A percentile compares a stretch with the other conserved stretches of the same genome.
phyloP scores from a whole-genome alignment of 2,329 filamentous ascomycete genomes.

The Cladophialophora yegresii region DNA sequence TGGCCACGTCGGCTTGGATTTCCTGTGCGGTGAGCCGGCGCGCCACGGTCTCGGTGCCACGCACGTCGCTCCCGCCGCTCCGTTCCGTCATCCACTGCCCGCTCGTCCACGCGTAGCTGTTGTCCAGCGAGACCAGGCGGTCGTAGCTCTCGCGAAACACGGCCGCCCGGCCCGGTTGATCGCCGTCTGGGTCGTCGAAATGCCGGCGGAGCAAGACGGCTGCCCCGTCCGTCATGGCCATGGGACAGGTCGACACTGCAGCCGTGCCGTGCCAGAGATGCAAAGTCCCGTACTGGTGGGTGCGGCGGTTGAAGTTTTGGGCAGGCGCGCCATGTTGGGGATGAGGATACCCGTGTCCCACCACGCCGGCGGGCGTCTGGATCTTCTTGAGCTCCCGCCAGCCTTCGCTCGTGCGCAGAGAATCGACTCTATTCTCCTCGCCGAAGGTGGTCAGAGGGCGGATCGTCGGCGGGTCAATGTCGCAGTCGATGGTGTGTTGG shows the following conservation, averaged over 20 bases:
- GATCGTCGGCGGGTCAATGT: constrained; percentile 30
- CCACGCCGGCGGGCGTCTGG: constrained; percentile 60
- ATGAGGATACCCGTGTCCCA: constrained; percentile 58
- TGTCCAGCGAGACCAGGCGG: constrained; percentile 38
- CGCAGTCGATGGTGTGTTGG: constrained; percentile 29
- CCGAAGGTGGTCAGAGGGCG: constrained; percentile 34
- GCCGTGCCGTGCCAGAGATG: constrained; percentile 64
- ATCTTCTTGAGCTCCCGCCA: constrained; percentile 60
- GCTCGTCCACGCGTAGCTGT: constrained; percentile 41
- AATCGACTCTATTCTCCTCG: constrained; percentile 29
- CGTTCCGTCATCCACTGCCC: constrained; percentile 47
- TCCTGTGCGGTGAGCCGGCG: constrained; percentile 24
- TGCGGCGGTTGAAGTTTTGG: constrained; percentile 51
- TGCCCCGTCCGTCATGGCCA: constrained; percentile 59
- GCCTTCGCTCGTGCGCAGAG: constrained; percentile 58
- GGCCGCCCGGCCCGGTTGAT: constrained; percentile 25
- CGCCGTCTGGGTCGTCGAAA: constrained; percentile 20
- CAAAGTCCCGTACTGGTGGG: constrained; percentile 59
- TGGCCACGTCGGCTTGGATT: constrained; percentile 20
- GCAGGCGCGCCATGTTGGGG: constrained; percentile 15
- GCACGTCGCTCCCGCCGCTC: constrained; percentile 43
- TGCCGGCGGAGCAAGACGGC: constrained; percentile 39
- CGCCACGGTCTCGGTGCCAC: constrained; percentile 42
- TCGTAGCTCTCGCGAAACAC: constrained; percentile 38
- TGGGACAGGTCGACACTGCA: constrained; percentile 65